These are phyloP conservation scores for Eucalyptus sp. DNA, from an alignment of 345 rosid species.

Conservation along the genomic window DNA sequence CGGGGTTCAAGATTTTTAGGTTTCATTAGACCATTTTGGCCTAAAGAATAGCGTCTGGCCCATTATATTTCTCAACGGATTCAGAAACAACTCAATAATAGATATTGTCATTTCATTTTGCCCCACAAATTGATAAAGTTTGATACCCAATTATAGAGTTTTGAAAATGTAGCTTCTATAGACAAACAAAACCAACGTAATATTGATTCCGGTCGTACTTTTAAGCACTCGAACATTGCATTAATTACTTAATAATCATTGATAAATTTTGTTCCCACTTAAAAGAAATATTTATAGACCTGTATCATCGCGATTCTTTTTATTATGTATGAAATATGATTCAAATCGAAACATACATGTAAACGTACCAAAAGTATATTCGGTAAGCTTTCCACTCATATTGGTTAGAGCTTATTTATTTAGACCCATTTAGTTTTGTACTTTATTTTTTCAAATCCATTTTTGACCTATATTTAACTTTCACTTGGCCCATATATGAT, in stretches of 20 bases:
- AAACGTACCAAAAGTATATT: background rate
- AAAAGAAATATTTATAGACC: background rate
- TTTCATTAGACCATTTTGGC: too few species aligned
- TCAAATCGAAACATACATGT: background rate
- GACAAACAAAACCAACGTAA: background rate
- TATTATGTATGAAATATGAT: background rate
- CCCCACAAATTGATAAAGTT: background rate
- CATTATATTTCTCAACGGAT: background rate
- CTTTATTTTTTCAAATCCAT: too few species aligned
- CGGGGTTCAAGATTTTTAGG: too few species aligned
- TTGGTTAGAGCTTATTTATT: background rate
- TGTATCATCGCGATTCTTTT: background rate
- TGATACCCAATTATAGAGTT: background rate
- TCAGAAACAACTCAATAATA: fast-evolving
- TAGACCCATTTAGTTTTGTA: too few species aligned
- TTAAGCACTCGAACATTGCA: background rate
- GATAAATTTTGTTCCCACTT: background rate
- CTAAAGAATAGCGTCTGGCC: background rate
- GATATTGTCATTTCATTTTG: background rate
- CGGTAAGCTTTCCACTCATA: background rate
- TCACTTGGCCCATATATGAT: too few species aligned
- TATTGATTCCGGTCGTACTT: fast-evolving
- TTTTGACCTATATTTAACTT: too few species aligned
- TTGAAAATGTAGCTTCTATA: background rate
- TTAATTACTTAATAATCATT: background rate